Conservation (phyloP, 2,329 filamentous ascomycete species). For the Epichloe sylvatica region DNA sequence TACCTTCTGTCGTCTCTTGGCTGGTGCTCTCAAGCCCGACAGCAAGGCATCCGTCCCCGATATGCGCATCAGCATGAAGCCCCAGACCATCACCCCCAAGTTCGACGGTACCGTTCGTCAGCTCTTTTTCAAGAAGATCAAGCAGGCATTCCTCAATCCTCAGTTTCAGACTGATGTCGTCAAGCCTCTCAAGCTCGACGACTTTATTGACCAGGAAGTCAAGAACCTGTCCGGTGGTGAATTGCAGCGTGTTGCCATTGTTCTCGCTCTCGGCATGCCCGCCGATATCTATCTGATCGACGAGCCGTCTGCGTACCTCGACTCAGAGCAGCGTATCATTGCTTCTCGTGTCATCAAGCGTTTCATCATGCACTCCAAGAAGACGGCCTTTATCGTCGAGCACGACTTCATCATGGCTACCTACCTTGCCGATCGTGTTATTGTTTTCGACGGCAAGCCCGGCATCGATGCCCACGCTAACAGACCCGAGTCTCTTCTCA, state of each 20-base stretch:
- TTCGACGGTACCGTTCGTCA: slow-evolving; percentile 94
- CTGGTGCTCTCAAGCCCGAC: slow-evolving; percentile 86
- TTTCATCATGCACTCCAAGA: slow-evolving; percentile 99
- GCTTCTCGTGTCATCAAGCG: slow-evolving; percentile 96
- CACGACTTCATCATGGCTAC: slow-evolving; percentile 98
- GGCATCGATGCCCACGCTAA: slow-evolving; percentile 82
- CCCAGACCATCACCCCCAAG: slow-evolving; percentile 97
- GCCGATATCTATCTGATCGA: slow-evolving; percentile 98
- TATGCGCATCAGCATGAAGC: slow-evolving; percentile 99
- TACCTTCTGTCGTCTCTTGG: slow-evolving; percentile 93
- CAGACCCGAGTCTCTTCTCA: slow-evolving; percentile 78
- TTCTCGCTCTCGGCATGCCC: slow-evolving; percentile 85
- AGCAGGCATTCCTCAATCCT: slow-evolving; percentile 85
- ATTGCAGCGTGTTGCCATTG: slow-evolving; percentile 96
- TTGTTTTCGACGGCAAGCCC: slow-evolving; percentile 92
- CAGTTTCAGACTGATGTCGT: slow-evolving; percentile 99
- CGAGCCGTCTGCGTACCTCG: slow-evolving; percentile 91
- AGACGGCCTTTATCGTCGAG: slow-evolving; percentile 97
- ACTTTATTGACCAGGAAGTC: slow-evolving; percentile 99
- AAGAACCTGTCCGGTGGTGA: slow-evolving; percentile 99
- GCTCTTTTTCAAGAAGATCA: slow-evolving; percentile 99
- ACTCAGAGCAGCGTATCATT: slow-evolving; percentile 98
- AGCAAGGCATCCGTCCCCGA: slow-evolving; percentile 62
- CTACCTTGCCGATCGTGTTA: slow-evolving; percentile 75
- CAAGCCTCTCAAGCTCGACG: slow-evolving; percentile 96